Evolutionary conservation across 2,329 filamentous ascomycete genomes (phyloP).

Genomic region (Cephalotrichum gorgonifer): DNA sequence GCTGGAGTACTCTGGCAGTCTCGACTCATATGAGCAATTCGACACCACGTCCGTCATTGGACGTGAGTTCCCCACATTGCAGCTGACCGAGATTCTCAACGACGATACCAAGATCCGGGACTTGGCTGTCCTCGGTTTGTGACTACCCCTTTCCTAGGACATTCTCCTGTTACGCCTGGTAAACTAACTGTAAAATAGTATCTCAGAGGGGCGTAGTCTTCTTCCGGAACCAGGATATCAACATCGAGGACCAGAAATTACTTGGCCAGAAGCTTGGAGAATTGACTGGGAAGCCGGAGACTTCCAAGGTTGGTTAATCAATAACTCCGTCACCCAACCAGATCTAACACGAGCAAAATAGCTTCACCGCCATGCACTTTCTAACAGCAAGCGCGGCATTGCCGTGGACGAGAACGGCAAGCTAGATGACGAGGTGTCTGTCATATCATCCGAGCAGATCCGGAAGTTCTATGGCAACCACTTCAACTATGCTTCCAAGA

Average conservation of each 20-base stretch:
- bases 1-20: slow-evolving; percentile 35
- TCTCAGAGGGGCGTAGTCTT: slow-evolving; percentile 61
- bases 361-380: slow-evolving; percentile 34
- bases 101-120: slow-evolving; percentile 20
- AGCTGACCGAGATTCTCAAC: slow-evolving; percentile 20
- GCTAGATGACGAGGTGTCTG: slow-evolving; percentile 51
- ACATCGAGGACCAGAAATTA: slow-evolving; percentile 54
- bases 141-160: no score
- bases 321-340: slow-evolving; percentile 31
- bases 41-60: slow-evolving; percentile 54
- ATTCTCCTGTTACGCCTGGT: neutral
- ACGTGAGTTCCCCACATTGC: slow-evolving; percentile 39
- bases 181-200: slow-evolving; percentile 29
- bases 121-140: slow-evolving; percentile 17
- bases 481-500: slow-evolving; percentile 16
- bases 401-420: slow-evolving; percentile 33
- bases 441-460: slow-evolving; percentile 49
- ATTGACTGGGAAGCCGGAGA: slow-evolving; percentile 44
- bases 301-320: slow-evolving; percentile 33
- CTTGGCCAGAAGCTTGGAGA: slow-evolving; percentile 50
- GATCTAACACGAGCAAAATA: slow-evolving; percentile 4
- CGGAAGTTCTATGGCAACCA: slow-evolving; percentile 26
- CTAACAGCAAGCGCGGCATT: slow-evolving; percentile 33
- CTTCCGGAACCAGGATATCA: slow-evolving; percentile 53
- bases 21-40: slow-evolving; percentile 42